Evolutionary conservation across 2,329 filamentous ascomycete genomes (phyloP).

Genomic region (Paramyrothecium roridum): DNA sequence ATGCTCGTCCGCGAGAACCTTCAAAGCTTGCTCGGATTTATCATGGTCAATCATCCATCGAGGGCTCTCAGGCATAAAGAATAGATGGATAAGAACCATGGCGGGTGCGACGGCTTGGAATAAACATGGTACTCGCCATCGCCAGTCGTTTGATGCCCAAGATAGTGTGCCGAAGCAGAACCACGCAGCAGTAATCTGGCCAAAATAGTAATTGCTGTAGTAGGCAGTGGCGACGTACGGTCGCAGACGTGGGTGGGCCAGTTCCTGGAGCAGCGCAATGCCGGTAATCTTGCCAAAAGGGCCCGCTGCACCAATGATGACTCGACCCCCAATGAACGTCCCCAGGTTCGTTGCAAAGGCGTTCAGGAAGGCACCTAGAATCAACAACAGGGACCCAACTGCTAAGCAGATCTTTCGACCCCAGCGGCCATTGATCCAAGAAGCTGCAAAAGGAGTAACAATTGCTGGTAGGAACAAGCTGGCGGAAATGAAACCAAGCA

Average conservation of each 20-base stretch:
- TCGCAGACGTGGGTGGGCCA: not conserved
- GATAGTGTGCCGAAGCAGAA: not conserved
- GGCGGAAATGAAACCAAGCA: no score
- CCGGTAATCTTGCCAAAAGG: not conserved
- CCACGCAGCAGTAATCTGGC: not conserved
- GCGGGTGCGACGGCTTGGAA: not conserved
- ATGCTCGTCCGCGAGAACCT: no score
- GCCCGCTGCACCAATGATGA: not conserved
- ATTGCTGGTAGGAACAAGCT: no score
- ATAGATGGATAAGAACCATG: not conserved
- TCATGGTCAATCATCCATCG: not conserved
- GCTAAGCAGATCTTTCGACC: slow-evolving; percentile 3
- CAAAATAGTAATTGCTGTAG: not conserved
- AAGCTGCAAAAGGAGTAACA: not conserved
- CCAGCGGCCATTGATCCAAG: not conserved
- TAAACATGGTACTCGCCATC: not conserved
- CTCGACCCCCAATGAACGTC: not conserved
- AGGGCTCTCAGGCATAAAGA: not conserved
- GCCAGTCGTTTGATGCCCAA: not conserved
- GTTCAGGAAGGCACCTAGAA: slow-evolving; percentile 1
- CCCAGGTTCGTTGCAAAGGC: not conserved
- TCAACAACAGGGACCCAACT: not conserved
- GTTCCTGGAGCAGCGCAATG: not conserved
- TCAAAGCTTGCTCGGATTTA: not conserved
- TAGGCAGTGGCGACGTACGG: not conserved